Evolutionary conservation across 2,329 filamentous ascomycete genomes (phyloP).

Genomic region (Trichophyton rubrum): DNA sequence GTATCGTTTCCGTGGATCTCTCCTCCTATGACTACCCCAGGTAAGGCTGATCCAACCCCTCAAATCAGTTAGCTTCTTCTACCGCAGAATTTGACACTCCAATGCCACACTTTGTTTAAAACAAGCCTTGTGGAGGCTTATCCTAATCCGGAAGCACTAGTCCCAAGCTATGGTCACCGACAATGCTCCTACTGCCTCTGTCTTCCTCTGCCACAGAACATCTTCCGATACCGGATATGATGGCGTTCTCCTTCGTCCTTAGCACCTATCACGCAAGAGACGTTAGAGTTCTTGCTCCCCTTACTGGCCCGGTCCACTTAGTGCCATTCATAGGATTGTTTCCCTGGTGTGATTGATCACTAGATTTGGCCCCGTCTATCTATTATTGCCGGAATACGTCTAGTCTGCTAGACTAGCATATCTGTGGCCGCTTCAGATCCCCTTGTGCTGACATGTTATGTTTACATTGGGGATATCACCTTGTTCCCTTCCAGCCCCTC

Average conservation of each 20-base stretch:
- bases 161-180: not conserved
- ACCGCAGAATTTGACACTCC: not conserved
- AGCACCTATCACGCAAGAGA: not conserved
- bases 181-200: not conserved
- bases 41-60: not conserved
- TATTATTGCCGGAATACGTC: not conserved
- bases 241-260: not conserved
- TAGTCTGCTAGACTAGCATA: not conserved
- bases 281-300: not conserved
- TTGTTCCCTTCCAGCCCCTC: not conserved
- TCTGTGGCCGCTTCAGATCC: not conserved
- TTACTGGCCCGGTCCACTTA: not conserved
- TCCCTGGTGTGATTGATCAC: not conserved
- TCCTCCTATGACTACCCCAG: not conserved
- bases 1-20: not conserved
- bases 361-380: not conserved
- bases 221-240: not conserved
- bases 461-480: not conserved
- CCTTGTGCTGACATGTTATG: not conserved
- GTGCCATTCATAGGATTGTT: not conserved
- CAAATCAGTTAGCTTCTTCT: not conserved
- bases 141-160: constrained; percentile 3
- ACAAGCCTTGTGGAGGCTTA: not conserved
- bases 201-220: not conserved
- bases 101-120: constrained; percentile 2